Percentiles rank a stretch among this genome's conserved stretches.
These are phyloP conservation scores for Tulasnella sp. DNA, from an alignment of 768 basidiomycete species.

Conservation along the genomic window DNA sequence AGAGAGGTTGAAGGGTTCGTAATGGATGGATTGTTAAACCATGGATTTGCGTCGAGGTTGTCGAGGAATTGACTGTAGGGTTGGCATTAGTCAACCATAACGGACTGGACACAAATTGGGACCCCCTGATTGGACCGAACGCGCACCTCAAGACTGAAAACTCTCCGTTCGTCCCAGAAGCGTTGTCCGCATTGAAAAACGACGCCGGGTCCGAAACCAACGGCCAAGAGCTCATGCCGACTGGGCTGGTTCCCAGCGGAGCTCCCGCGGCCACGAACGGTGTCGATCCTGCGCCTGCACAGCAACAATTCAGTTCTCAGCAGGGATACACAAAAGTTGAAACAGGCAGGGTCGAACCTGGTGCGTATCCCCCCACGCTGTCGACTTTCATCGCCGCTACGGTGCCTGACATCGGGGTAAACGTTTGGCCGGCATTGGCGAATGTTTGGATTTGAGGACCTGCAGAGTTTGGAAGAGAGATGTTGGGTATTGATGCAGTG, in stretches of 20 bases:
- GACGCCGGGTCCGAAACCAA: slow-evolving; percentile 17
- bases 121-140: background rate
- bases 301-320: background rate
- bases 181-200: background rate
- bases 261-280: slow-evolving; percentile 16
- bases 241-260: slow-evolving; percentile 1
- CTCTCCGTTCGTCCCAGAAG: slow-evolving; percentile 41
- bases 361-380: slow-evolving; percentile 8
- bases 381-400: slow-evolving; percentile 14
- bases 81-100: slow-evolving; percentile 27
- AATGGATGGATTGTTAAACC: slow-evolving; percentile 50
- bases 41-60: slow-evolving; percentile 78
- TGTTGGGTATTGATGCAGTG: background rate
- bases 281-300: slow-evolving; percentile 17
- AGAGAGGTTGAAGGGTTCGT: slow-evolving; percentile 17
- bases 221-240: slow-evolving; percentile 17
- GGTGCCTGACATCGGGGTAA: slow-evolving; percentile 4
- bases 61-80: slow-evolving; percentile 76
- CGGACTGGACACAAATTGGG: slow-evolving; percentile 24
- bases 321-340: background rate
- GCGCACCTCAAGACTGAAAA: slow-evolving; percentile 76
- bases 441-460: background rate
- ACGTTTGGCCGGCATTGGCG: slow-evolving; percentile 6
- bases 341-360: background rate
- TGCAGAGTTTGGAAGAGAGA: background rate